Base-by-base conservation (phyloP, 2,329 filamentous ascomycete species). In the Hypoxylon sp. region DNA sequence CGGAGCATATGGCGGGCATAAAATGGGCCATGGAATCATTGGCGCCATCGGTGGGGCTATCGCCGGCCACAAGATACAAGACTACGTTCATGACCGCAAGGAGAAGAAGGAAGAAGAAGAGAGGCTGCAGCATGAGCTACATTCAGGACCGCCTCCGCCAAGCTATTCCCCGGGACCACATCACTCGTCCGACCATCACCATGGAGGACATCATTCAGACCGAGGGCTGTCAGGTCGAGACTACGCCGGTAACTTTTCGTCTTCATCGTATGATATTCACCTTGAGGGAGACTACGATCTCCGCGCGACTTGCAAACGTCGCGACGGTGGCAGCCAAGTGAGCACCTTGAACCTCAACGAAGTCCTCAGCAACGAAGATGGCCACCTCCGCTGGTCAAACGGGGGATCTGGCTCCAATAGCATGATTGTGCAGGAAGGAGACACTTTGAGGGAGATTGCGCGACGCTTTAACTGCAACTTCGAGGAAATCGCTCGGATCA, bases 31-130 rank as follows among this genome's bases (percentile, higher is more conserved):
- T 59, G 76, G 76, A 57, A 58, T 82, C 6, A 70, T 83, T n/a
- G 81, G 81, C 9, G 80, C 77, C 5, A 59, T 83, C 5, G 80
- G 75, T 3, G 81, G 81, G 11, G 81, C 81, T 10, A 75, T 83
- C 36, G 79, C 79, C 2, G 81, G 81, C 2, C 79, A 81, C 72
- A 81, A 83, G 69, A 60, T 81, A 11, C 77, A 83, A 63, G 81
- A 83, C 56, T 79, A 75, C 6, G 77, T 78, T 2, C 73, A 73
- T 3, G 80, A 82, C 67, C 77, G 77, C 25, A 75, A 82, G 63
- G 80, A 83, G 57, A 76, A 79, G 65, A 80, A 81, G 74, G 70
- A 73, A 23, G 75, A 74, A 28, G 73, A 74, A 32, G 62, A 73
- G 64, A 62, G 63, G 32, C 57, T 67, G 2, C 57, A 67, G 13